A percentile compares a stretch with the other conserved stretches of the same genome.
These are phyloP conservation scores for Bruguiera sexangula DNA, from an alignment of 345 rosid species.

Conservation along the genomic window DNA sequence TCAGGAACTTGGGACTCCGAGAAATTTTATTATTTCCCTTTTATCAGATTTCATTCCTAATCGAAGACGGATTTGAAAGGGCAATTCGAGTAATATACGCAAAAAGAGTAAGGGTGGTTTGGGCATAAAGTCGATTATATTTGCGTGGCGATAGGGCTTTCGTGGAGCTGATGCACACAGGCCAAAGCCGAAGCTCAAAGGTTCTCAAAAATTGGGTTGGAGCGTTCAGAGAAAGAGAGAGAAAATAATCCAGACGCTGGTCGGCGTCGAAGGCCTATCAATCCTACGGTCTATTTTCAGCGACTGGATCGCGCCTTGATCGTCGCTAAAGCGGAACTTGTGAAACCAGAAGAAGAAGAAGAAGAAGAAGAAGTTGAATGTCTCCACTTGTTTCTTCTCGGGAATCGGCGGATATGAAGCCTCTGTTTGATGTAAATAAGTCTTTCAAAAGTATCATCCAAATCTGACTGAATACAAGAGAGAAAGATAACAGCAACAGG, in stretches of 20 bases:
- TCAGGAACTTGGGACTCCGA: neutral
- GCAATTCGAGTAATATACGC: neutral
- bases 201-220: too few relatives aligned
- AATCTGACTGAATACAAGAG: neutral
- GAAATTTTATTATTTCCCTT: neutral
- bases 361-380: neutral
- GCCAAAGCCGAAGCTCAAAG: neutral
- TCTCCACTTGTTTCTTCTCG: neutral
- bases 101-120: conserved; percentile 21
- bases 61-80: conserved; percentile 2
- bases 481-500: conserved; percentile 18
- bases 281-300: neutral
- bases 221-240: too few relatives aligned
- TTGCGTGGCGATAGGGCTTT: conserved; percentile 36
- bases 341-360: neutral
- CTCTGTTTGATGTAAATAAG: too few relatives aligned
- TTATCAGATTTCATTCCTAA: neutral
- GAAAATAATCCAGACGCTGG: too few relatives aligned
- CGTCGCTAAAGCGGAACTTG: neutral
- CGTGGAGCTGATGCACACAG: conserved; percentile 19
- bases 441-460: neutral
- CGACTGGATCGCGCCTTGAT: neutral
- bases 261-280: too few relatives aligned
- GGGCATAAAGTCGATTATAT: conserved; percentile 21
- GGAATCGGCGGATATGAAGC: too few relatives aligned